phyloP scores from a whole-genome alignment of 805 yeast genomes.

The Teunomyces pallodes region DNA sequence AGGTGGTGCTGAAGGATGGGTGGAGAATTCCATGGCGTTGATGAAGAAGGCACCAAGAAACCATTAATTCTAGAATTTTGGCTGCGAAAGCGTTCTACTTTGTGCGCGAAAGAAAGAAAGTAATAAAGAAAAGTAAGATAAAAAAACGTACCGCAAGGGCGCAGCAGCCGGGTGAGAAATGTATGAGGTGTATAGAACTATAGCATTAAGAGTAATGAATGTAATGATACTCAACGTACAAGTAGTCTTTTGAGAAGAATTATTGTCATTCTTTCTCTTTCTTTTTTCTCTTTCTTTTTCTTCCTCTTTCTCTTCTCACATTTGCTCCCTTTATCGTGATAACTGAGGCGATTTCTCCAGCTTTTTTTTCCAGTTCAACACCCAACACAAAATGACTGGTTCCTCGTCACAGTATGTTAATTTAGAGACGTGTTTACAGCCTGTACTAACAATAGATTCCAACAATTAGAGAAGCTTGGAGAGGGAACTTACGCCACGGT shows the following conservation, averaged over 20 bases:
- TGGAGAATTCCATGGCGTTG: conserved; percentile 71
- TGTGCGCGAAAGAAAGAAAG: background rate
- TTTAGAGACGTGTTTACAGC: background rate
- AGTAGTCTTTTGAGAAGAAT: background rate
- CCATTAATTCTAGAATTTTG: conserved; percentile 43
- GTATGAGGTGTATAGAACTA: no score
- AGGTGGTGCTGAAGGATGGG: conserved; percentile 93
- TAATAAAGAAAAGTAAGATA: background rate
- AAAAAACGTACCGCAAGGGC: background rate
- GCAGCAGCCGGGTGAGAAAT: no score
- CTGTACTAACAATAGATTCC: conserved; percentile 27
- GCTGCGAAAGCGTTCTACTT: background rate
- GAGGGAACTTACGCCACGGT: conserved; percentile 99
- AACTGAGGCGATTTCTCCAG: no score
- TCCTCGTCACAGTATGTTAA: conserved; percentile 44
- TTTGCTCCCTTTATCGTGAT: no score
- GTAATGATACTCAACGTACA: background rate
- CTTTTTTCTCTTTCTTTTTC: background rate
- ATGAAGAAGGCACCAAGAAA: conserved; percentile 69
- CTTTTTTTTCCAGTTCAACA: background rate
- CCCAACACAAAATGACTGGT: conserved; percentile 29
- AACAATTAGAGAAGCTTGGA: conserved; percentile 77
- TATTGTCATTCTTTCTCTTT: background rate
- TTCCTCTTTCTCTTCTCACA: no score
- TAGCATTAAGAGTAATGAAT: background rate